Evolutionary conservation across 2,329 filamentous ascomycete species (phyloP).

Genomic region (Aspergillus sp.): DNA sequence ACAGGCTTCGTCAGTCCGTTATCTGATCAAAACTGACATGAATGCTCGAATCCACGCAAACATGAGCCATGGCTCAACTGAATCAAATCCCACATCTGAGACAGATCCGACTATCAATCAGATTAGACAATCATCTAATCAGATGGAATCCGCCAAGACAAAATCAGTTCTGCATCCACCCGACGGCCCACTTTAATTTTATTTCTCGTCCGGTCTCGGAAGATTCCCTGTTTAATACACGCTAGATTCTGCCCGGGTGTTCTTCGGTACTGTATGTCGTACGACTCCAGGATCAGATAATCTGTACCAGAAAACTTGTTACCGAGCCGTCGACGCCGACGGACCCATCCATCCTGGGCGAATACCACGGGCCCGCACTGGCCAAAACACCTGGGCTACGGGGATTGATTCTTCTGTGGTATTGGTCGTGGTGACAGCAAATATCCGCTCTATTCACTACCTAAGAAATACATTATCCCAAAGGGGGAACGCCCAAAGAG

Average conservation of each 20-base stretch:
- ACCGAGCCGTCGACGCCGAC: too few species aligned
- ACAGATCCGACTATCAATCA: constrained; percentile 17
- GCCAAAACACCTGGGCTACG: neutral
- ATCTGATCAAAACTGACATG: too few species aligned
- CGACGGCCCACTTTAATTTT: neutral
- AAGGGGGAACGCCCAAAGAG: neutral
- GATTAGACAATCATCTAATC: constrained; percentile 32
- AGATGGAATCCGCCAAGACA: constrained; percentile 14
- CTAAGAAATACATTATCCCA: constrained; percentile 1
- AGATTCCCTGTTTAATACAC: neutral
- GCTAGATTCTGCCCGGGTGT: too few species aligned
- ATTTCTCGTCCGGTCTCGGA: constrained; percentile 5
- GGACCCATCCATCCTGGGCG: too few species aligned
- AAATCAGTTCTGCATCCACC: neutral
- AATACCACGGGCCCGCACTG: neutral
- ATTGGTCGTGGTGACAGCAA: too few species aligned
- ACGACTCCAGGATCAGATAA: neutral
- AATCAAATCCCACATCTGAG: too few species aligned
- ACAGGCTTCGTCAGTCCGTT: too few species aligned
- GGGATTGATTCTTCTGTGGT: too few species aligned
- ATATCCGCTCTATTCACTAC: too few species aligned
- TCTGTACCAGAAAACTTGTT: neutral
- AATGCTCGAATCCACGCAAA: too few species aligned
- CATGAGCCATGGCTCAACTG: too few species aligned
- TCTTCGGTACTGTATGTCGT: too few species aligned